Evolutionary conservation across 495 filamentous ascomycete genomes (phyloP).

Genomic region (Aspergillus bertholletiae): DNA sequence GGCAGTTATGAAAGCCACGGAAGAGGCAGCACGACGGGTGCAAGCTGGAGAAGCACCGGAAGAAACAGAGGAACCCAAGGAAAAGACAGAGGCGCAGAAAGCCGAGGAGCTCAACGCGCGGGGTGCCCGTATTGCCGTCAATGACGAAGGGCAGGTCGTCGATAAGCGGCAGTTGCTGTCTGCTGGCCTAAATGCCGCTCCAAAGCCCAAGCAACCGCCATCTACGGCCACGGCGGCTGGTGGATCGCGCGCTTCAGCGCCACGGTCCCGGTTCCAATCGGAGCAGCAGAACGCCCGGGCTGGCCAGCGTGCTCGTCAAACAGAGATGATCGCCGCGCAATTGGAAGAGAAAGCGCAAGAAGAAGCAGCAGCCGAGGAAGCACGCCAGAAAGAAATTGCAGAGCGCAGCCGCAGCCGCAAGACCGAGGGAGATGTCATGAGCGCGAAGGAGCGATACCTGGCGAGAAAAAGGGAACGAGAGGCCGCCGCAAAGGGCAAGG

Average conservation of each 20-base stretch:
- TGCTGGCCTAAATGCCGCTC: conserved; percentile 80
- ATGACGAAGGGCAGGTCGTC: conserved; percentile 91
- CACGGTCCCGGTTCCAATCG: conserved; percentile 26
- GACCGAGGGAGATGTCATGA: conserved; percentile 76
- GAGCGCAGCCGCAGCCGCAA: conserved; percentile 69
- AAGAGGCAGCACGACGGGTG: conserved; percentile 58
- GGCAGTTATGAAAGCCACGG: conserved; percentile 61
- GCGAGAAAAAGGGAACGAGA: conserved; percentile 76
- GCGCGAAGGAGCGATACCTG: conserved; percentile 83
- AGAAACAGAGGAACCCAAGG: conserved; percentile 34
- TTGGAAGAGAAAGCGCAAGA: conserved; percentile 71
- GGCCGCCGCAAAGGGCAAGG: conserved; percentile 36
- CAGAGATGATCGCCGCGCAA: conserved; percentile 72
- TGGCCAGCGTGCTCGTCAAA: conserved; percentile 74
- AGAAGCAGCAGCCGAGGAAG: conserved; percentile 72
- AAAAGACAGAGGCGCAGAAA: conserved; percentile 67
- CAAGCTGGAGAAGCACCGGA: conserved; percentile 24
- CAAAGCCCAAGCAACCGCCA: conserved; percentile 48
- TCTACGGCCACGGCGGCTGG: conserved; percentile 33
- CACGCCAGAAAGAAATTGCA: conserved; percentile 61
- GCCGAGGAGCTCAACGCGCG: conserved; percentile 69
- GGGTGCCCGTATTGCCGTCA: conserved; percentile 69
- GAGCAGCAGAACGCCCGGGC: conserved; percentile 42
- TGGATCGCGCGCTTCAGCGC: conserved; percentile 25
- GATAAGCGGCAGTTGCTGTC: conserved; percentile 89